phyloP scores from a whole-genome alignment of 495 filamentous ascomycete genomes.

The Tricharina praecox region DNA sequence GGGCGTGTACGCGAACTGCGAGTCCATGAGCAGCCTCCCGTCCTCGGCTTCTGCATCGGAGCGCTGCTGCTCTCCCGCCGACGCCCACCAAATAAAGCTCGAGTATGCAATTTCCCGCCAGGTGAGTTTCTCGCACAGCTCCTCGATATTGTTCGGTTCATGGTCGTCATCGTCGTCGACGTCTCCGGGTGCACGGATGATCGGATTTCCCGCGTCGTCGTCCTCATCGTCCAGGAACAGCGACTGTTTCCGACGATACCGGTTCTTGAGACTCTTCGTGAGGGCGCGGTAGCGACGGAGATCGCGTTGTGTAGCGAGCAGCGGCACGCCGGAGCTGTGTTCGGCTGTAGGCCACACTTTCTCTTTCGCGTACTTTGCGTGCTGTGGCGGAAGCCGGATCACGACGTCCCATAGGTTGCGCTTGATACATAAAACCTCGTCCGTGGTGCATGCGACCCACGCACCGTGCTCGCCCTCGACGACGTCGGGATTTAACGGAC shows the following conservation, averaged over 20 bases:
- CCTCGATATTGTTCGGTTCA: conserved; percentile 17
- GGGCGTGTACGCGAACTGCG: conserved; percentile 23
- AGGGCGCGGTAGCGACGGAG: conserved; percentile 61
- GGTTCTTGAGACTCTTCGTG: conserved; percentile 34
- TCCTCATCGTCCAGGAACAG: conserved; percentile 20
- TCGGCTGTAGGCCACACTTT: conserved; percentile 63
- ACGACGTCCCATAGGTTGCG: conserved; percentile 71
- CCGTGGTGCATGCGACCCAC: conserved; percentile 91
- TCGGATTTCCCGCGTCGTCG: conserved; percentile 13
- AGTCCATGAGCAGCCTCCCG: conserved; percentile 9
- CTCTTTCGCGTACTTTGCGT: conserved; percentile 39
- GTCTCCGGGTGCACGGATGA: conserved; percentile 4
- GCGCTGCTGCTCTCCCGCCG: conserved; percentile 68
- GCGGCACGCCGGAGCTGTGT: conserved; percentile 27
- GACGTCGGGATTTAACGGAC: conserved; percentile 11
- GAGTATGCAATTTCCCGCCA: conserved; percentile 82
- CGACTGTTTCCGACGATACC: not conserved
- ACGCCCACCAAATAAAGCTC: conserved; percentile 97
- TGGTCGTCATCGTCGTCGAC: conserved; percentile 25
- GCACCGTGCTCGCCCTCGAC: conserved; percentile 40
- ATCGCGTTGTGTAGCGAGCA: conserved; percentile 88
- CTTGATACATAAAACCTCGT: conserved; percentile 76
- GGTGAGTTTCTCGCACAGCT: conserved; percentile 34
- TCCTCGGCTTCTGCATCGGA: conserved; percentile 27
- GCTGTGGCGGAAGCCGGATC: conserved; percentile 53